Evolutionary conservation across 208 protist species (phyloP), one percentile per base, ranked within the genome.

Genomic region (Endotrypanum monterogeii): DNA sequence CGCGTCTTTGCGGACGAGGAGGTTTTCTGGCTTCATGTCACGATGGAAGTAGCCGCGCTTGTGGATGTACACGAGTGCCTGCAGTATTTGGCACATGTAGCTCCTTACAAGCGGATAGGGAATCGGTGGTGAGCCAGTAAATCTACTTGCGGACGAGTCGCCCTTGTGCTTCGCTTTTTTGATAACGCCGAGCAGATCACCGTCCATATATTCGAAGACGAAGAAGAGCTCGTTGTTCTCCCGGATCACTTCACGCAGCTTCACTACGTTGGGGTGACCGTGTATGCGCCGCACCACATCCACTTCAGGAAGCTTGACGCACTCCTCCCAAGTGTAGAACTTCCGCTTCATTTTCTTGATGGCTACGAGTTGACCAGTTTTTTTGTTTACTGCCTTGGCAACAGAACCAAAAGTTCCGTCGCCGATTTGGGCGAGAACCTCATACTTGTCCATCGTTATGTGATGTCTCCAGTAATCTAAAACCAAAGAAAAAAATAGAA

Each of bases 291-390:
- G 87, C 39, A 99, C 85, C 20, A 96, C 90, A 35, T 94, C 86
- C 25, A 99, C 97, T 74, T 99, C 98, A 16, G 93, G 87, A 28
- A 99, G 85, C 71, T 97, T 89, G 37, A 99, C 75, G 82, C 98
- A 99, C 76, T 99, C 98, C 23, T 99, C 94, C 97, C 97, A 99
- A 14, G 90, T 94, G 80, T 97, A 98, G 76, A 96, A 99, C 83
- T 98, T 98, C 81, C 97, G 92, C 82, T 99, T 99, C 98, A 99
- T 99, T 74, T 98, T 98, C 82, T 99, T 99, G 44, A 99, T 99
- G 25, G 98, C 98, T 5, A 99, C 98, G 6, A 98, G 71, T 71
- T 99, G 97, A 11, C 91, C 91, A 0, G 85, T 99, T 41, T 95
- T 82, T 37, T 91, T 97, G 80, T 97, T 90, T 12, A 95, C 74